Percentiles rank a stretch among this genome's conserved stretches.
These are phyloP conservation scores for Oldenlandia corymbosa DNA, from an alignment of 257 asterid species.

Conservation along the genomic window DNA sequence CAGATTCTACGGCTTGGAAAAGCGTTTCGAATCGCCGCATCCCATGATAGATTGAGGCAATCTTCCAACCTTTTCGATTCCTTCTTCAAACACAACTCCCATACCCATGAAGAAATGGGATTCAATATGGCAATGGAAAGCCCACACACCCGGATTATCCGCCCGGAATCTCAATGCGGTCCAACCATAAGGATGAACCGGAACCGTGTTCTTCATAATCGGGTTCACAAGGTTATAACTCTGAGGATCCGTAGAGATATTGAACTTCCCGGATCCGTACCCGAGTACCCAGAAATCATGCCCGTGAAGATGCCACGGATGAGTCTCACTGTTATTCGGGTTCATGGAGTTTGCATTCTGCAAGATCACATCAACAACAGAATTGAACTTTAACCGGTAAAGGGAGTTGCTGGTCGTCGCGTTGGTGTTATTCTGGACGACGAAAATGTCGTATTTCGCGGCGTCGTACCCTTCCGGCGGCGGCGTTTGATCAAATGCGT, in stretches of 20 bases:
- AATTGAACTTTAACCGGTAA: constrained; percentile 53
- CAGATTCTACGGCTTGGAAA: constrained; percentile 33
- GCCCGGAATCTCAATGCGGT: constrained; percentile 83
- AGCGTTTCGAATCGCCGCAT: constrained; percentile 57
- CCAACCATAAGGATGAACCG: constrained; percentile 88
- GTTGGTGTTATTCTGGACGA: constrained; percentile 27
- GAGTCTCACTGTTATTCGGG: constrained; percentile 68
- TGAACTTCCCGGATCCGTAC: constrained; percentile 64
- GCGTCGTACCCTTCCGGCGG: constrained; percentile 60
- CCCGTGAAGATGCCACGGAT: constrained; percentile 98
- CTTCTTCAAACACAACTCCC: constrained; percentile 89
- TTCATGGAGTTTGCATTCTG: constrained; percentile 79
- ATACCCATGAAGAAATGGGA: constrained; percentile 90
- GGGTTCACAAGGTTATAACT: constrained; percentile 69
- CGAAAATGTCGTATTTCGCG: constrained; percentile 36
- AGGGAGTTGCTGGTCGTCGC: constrained; percentile 54
- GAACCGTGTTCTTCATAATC: constrained; percentile 81
- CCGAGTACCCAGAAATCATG: constrained; percentile 96
- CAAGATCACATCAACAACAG: constrained; percentile 64
- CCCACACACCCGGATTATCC: constrained; percentile 92
- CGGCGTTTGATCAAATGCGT: constrained; percentile 41
- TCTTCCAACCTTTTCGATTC: constrained; percentile 57
- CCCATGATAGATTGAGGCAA: constrained; percentile 87
- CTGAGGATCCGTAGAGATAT: constrained; percentile 33
- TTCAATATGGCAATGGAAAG: constrained; percentile 93